Evolutionary conservation across 345 rosid species (phyloP), one percentile per base, ranked within the genome.

Genomic region (Syzygium grande): DNA sequence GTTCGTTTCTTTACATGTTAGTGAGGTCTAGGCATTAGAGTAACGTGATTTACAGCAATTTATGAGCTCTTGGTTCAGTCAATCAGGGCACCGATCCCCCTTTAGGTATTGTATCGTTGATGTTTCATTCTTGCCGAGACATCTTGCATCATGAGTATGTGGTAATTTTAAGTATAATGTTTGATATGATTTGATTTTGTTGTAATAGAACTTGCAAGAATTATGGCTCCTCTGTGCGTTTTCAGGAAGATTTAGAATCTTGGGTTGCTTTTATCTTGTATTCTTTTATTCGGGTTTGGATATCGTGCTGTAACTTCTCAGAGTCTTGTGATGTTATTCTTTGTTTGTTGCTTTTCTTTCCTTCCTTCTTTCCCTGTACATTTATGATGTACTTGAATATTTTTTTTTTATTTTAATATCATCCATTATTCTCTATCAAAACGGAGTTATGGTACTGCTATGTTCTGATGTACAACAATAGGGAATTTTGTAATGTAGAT

Each of bases 381-480:
- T 38, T 0, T 38, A 38, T 4, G 49, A 73, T 19, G 83, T 5
- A 73, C 83, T 73, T 19, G 2, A 19, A 17, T 34, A 17, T 0
- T 73, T 73, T 9, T 68, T 9, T 73, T 73, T 38, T 38, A 19
- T 73, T 73, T 38, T 38, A 19, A 73, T 73, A 73, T 25, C 17
- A 73, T 34, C 1, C 25, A 2, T 0, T 6, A 19, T 63, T 63
- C 13, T 38, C 15, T 38, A 1, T 34, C 83, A 21, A 73, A 73
- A 73, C 15, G 14, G 38, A 11, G 83, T 41, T 73, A 38, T 38
- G 2, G 83, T 0, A 38, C 49, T 38, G 49, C 49, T 73, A 17
- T 2, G 80, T 9, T 38, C 83, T 73, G 83, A 1, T 19, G n/a
- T 25, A 19, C 52, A 77, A 93, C 92, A 93, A 88, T 94, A 94